A percentile compares a stretch with the other conserved stretches of the same genome.
phyloP scores from a whole-genome alignment of 2,329 filamentous ascomycete genomes.

The Fusarium albidum region DNA sequence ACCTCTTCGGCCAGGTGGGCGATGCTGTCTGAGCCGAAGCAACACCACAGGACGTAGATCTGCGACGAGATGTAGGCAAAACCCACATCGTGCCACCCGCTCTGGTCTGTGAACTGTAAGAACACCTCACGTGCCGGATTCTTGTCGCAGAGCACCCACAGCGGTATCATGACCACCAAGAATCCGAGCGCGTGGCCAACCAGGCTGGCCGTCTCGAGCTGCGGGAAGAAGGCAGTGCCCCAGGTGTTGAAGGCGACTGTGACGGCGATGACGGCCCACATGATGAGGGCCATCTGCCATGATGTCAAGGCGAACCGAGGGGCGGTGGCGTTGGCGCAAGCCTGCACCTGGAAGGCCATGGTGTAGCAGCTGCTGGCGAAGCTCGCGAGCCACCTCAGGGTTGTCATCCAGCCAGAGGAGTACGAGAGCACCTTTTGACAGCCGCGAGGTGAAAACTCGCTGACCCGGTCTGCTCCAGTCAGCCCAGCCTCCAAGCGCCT shows the following conservation, averaged over 20 bases:
- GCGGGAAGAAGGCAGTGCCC: slow-evolving; percentile 21
- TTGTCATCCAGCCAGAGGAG: slow-evolving; percentile 24
- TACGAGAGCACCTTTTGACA: slow-evolving; percentile 22
- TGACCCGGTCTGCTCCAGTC: slow-evolving; percentile 19
- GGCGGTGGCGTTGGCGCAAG: slow-evolving; percentile 24
- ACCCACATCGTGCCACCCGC: slow-evolving; percentile 22
- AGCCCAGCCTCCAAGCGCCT: background rate
- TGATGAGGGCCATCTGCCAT: slow-evolving; percentile 24
- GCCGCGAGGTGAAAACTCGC: slow-evolving; percentile 16
- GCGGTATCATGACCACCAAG: slow-evolving; percentile 20
- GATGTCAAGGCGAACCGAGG: slow-evolving; percentile 18
- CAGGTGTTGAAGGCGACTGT: slow-evolving; percentile 24
- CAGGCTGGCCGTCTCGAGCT: slow-evolving; percentile 18
- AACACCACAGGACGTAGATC: slow-evolving; percentile 25
- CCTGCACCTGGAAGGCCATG: slow-evolving; percentile 25
- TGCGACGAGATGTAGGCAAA: slow-evolving; percentile 25
- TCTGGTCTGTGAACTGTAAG: slow-evolving; percentile 24
- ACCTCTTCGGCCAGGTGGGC: slow-evolving; percentile 19
- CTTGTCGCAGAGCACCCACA: slow-evolving; percentile 25
- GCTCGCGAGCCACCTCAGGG: slow-evolving; percentile 24
- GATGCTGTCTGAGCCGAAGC: slow-evolving; percentile 25
- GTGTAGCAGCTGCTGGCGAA: slow-evolving; percentile 26
- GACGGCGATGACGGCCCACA: slow-evolving; percentile 25
- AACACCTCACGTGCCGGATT: slow-evolving; percentile 15
- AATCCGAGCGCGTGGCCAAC: slow-evolving; percentile 14